phyloP scores from a whole-genome alignment of 1,284 basidiomycete species.

The Stygiomarasmius scandens region DNA sequence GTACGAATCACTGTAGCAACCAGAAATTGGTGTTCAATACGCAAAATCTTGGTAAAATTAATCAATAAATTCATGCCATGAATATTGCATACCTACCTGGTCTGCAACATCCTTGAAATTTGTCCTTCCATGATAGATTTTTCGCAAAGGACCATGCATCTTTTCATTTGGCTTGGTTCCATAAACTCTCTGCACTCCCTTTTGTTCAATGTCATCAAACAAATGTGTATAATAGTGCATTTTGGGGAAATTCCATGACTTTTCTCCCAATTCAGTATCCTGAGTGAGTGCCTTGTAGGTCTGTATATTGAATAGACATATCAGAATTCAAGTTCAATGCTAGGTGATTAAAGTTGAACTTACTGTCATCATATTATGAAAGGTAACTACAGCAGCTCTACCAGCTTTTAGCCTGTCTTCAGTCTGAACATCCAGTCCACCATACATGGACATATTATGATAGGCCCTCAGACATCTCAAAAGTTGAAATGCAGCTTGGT shows the following conservation, averaged over 20 bases:
- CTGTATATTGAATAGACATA: too few species aligned
- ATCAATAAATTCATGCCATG: too few species aligned
- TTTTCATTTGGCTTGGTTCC: slow-evolving; percentile 37
- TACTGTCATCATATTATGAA: slow-evolving; percentile 24
- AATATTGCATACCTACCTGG: too few species aligned
- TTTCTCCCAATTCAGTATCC: slow-evolving; percentile 18
- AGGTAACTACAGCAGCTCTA: slow-evolving; percentile 19
- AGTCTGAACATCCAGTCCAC: slow-evolving; percentile 34
- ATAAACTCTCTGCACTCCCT: slow-evolving; percentile 33
- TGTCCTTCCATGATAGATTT: too few species aligned
- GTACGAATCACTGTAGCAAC: slow-evolving; percentile 18
- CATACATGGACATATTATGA: slow-evolving; percentile 32
- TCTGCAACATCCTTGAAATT: too few species aligned
- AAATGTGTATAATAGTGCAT: slow-evolving; percentile 32
- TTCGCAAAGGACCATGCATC: too few species aligned
- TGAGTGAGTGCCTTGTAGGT: slow-evolving; percentile 6
- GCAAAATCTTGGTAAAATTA: too few species aligned
- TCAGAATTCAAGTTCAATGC: slow-evolving; percentile 1
- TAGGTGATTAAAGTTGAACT: slow-evolving; percentile 9
- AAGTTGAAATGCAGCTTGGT: slow-evolving; percentile 23
- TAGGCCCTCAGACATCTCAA: slow-evolving; percentile 31
- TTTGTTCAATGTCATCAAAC: slow-evolving; percentile 33
- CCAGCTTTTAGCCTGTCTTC: slow-evolving; percentile 29
- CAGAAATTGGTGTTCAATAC: slow-evolving; percentile 21
- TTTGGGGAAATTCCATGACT: slow-evolving; percentile 40